Base-by-base conservation (phyloP, 305 asterid species). In the Fraxinus sp. region DNA sequence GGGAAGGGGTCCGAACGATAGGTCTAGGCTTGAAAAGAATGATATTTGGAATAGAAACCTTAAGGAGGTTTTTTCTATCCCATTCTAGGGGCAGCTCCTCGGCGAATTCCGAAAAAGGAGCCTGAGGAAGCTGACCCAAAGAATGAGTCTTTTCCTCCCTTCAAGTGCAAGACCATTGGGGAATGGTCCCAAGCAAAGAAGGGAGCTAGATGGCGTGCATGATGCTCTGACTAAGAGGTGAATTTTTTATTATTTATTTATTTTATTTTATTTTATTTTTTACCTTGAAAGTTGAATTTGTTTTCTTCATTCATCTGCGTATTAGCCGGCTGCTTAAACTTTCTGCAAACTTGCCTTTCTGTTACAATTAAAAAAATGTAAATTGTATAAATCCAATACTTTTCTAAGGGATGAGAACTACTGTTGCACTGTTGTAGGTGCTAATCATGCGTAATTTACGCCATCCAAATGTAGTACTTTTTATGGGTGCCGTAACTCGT, bases 401-500 rank as follows among this genome's bases (percentile, higher is more conserved):
- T 39, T 74, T 36, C 46, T 59, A 57, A 74, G 77, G 80, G 46
- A 87, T 79, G 80, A 75, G 83, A 81, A 71, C 77, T 85, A 71
- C 77, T 85, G 11, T 79, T 80, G 82, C 80, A 75, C 74, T 81
- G 75, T 88, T 84, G 81, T 92, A 97, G 99, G 99, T 97, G 82
- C 92, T 97, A 81, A 97, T 97, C 80, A 97, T 97, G 99, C 99
- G 96, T 82, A 91, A 98, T 86, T 85, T 95, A 83, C 96, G 98
- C 77, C 98, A 97, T 95, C 98, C 98, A 84, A 97, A 97, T 88
- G 93, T 97, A 77, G 98, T 97, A 82, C 98, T 93, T 85, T 97
- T 97, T 77, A 93, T 97, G 99, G 99, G 99, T 90, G 99, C 99
- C 4, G 98, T 97, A 41, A 97, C 99, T 89, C 94, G 98, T 70